Percentiles rank a stretch among this genome's conserved stretches.
phyloP scores from a whole-genome alignment of 768 basidiomycete genomes.

The Mycena crocata region DNA sequence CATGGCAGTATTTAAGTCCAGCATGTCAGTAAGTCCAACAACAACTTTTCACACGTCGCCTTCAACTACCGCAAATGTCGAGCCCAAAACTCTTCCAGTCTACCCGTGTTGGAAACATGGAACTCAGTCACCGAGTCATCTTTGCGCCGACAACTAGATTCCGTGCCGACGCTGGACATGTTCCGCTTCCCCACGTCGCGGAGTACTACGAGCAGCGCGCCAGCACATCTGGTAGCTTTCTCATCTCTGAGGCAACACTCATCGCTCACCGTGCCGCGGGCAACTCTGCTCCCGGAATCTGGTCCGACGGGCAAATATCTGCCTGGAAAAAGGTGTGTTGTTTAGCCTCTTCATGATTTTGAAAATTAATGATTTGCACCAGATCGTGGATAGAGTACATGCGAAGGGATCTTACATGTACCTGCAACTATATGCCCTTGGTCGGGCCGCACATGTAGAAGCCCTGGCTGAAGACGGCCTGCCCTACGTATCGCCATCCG shows the following conservation, averaged over 20 bases:
- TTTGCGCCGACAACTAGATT: constrained; percentile 60
- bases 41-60: too few relatives aligned
- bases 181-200: constrained; percentile 42
- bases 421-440: constrained; percentile 63
- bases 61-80: too few relatives aligned
- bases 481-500: constrained; percentile 44
- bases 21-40: too few relatives aligned
- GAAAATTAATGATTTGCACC: neutral
- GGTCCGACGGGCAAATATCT: constrained; percentile 55
- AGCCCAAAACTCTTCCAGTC: constrained; percentile 49
- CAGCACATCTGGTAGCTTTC: constrained; percentile 43
- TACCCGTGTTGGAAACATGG: constrained; percentile 47
- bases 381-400: constrained; percentile 33
- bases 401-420: constrained; percentile 48
- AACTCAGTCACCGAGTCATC: constrained; percentile 57
- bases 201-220: constrained; percentile 43
- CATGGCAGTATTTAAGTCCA: too few relatives aligned
- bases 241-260: constrained; percentile 54
- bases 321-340: constrained; percentile 57
- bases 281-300: constrained; percentile 53
- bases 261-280: constrained; percentile 47
- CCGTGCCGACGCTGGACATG: constrained; percentile 47
- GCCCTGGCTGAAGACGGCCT: constrained; percentile 42
- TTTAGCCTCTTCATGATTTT: neutral
- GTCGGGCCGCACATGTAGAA: constrained; percentile 42